Percentiles rank a stretch among this genome's conserved stretches.
Conservation (phyloP, 441 rosid genomes). For the Codiaeum variegatum region DNA sequence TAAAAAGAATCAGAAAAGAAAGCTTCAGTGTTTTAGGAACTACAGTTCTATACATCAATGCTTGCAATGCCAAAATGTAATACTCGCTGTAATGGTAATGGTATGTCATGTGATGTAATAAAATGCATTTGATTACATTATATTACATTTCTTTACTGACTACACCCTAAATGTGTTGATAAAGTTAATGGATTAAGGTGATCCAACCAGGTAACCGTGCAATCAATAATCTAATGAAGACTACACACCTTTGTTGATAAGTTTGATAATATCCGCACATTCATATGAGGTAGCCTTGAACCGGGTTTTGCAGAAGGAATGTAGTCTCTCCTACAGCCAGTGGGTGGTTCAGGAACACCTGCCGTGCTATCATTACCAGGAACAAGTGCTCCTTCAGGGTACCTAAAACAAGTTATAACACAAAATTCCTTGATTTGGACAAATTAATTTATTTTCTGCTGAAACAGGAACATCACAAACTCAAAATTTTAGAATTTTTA, state of each 20-base stretch:
- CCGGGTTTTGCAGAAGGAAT: slow-evolving; percentile 83
- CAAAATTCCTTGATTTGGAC: not conserved
- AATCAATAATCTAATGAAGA: not conserved
- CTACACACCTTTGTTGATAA: slow-evolving; percentile 36
- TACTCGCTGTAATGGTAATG: no score
- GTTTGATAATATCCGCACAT: slow-evolving; percentile 45
- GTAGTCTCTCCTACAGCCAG: slow-evolving; percentile 78
- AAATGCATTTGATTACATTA: no score
- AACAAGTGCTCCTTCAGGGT: slow-evolving; percentile 72
- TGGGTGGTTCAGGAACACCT: slow-evolving; percentile 38
- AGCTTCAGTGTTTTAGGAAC: not conserved
- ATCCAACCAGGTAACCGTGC: not conserved
- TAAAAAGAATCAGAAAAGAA: not conserved
- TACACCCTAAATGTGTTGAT: not conserved
- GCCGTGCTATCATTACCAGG: slow-evolving; percentile 37
- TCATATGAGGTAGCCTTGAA: slow-evolving; percentile 81
- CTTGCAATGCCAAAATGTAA: not conserved
- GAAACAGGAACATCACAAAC: not conserved
- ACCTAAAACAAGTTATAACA: slow-evolving; percentile 39
- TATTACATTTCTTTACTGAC: no score
- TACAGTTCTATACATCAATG: not conserved
- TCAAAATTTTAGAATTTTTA: not conserved
- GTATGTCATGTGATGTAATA: no score
- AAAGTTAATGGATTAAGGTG: not conserved
- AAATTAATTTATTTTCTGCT: not conserved